Evolutionary conservation across 2,329 filamentous ascomycete genomes (phyloP), one percentile per base, ranked within the genome.

Genomic region (Cladosporium sp.): DNA sequence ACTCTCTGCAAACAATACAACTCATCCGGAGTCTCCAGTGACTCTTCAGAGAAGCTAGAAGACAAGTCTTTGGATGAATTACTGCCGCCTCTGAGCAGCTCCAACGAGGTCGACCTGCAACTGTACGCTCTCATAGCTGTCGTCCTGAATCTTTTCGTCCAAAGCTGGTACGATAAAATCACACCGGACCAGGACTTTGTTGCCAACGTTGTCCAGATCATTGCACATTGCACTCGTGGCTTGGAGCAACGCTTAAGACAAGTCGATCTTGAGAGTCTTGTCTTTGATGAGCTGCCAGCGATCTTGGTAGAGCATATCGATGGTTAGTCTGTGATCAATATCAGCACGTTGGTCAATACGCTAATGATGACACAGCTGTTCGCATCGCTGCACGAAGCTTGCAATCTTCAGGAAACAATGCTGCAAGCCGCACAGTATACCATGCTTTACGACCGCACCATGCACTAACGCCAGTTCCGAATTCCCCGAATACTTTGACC

Each of bases 121-220:
- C 78, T 98, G 4, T 98, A 97, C 66, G 92, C 88, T 22, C 80
- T 97, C 53, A 83, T 98, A 53, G 87, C 93, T 46, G 86, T 97
- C 52, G 83, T 97, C 54, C 77, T 96, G 60, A 84, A 87, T 62
- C 90, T 96, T 57, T 95, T 90, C 66, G 86, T 98, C 32, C 85
- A 93, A 67, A 83, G 82, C 27, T 98, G 93, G 93, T 98, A 98
- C 73, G 78, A 77, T 57, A 92, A 85, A 67, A 93, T 98, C 67
- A 96, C 92, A 1, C 82, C 89, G 3, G 92, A 98, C 69, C 86
- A 91, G 65, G 78, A 82, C 11, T 94, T 98, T 64, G 84, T 93
- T 53, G 84, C 86, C 58, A 91, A 96, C 72, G 79, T 96, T 51
- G 78, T 97, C 48, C 88, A 89, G 63, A 84, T 95, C 57, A 87